A percentile compares a stretch with the other conserved stretches of the same genome.
Evolutionary conservation across 352 stramenopile genomes (phyloP).

Genomic region (Peronospora farinosa): DNA sequence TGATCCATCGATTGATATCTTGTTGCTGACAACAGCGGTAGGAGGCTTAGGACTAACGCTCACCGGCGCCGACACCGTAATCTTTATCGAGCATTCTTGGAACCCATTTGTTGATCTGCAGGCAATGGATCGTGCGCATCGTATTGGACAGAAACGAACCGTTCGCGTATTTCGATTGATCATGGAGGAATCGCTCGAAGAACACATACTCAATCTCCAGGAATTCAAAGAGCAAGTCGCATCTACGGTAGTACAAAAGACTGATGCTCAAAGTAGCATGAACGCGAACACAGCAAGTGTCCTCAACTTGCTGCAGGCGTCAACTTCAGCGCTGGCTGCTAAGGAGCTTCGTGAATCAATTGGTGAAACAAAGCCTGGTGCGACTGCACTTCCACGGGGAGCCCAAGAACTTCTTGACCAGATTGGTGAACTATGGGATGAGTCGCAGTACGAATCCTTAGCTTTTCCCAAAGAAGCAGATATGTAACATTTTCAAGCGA

Average conservation of each 20-base stretch:
- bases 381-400: constrained; percentile 20
- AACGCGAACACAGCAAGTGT: constrained; percentile 59
- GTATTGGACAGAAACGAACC: constrained; percentile 61
- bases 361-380: constrained; percentile 3
- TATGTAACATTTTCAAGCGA: constrained; percentile 4
- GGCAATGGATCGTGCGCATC: constrained; percentile 84
- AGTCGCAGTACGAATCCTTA: constrained; percentile 73
- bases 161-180: constrained; percentile 80
- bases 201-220: constrained; percentile 78
- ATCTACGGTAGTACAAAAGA: constrained; percentile 50
- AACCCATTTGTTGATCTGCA: constrained; percentile 96
- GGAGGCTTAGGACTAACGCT: constrained; percentile 95
- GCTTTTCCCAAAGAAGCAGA: constrained; percentile 35
- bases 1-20: constrained; percentile 88
- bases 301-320: constrained; percentile 50
- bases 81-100: constrained; percentile 98
- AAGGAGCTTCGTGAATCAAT: constrained; percentile 24
- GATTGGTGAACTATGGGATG: constrained; percentile 75
- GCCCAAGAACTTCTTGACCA: constrained; percentile 50
- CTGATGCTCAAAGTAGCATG: constrained; percentile 50
- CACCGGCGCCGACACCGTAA: constrained; percentile 93
- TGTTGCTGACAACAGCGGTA: constrained; percentile 94
- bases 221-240: constrained; percentile 73
- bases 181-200: constrained; percentile 63
- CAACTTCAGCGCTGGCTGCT: constrained; percentile 36